Conservation (phyloP, 2,329 filamentous ascomycete genomes). For the Salinomyces thailandicus region DNA sequence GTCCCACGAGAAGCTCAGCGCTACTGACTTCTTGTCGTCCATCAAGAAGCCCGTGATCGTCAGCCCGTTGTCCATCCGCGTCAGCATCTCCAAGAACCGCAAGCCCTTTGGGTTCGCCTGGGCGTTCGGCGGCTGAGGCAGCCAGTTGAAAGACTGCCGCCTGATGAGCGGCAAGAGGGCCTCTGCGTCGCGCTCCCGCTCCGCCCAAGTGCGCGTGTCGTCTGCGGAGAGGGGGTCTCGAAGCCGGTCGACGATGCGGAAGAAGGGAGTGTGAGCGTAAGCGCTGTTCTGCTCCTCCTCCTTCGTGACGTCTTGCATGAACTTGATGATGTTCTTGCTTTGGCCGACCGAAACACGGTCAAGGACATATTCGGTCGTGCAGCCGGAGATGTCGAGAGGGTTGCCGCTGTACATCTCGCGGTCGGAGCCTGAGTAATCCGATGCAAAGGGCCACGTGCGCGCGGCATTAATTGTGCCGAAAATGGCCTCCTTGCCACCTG, state of each 20-base stretch:
- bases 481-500: constrained; percentile 22
- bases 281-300: constrained; percentile 22
- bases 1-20: constrained; percentile 23
- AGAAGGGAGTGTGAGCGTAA: constrained; percentile 23
- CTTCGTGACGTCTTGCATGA: constrained; percentile 24
- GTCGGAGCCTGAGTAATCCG: constrained; percentile 20
- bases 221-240: constrained; percentile 18
- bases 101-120: constrained; percentile 18
- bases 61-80: constrained; percentile 25
- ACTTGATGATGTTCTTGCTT: constrained; percentile 15
- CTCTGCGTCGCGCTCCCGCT: constrained; percentile 22
- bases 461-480: constrained; percentile 26
- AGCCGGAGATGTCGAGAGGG: constrained; percentile 25
- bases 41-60: constrained; percentile 24
- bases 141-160: constrained; percentile 26
- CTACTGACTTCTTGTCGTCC: constrained; percentile 23
- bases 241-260: constrained; percentile 21
- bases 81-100: constrained; percentile 22
- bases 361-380: constrained; percentile 26
- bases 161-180: constrained; percentile 20
- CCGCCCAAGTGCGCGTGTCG: constrained; percentile 20
- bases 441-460: constrained; percentile 24
- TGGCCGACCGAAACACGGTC: constrained; percentile 20
- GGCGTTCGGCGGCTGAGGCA: constrained; percentile 21
- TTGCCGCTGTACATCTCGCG: constrained; percentile 21